Evolutionary conservation across 345 rosid species (phyloP).

Genomic region (Boechera retrofracta): DNA sequence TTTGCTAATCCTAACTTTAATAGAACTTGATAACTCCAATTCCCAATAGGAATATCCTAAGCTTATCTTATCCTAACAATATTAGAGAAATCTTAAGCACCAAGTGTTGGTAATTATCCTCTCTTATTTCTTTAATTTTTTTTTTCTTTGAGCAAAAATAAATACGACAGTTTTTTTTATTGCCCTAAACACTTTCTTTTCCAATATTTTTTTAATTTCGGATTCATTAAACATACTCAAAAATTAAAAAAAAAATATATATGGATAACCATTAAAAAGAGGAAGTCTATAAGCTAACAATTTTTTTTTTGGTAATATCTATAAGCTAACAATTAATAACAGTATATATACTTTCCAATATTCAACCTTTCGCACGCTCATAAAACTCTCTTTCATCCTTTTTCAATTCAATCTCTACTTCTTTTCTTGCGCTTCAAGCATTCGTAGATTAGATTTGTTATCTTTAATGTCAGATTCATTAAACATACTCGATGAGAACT

Average conservation of each 20-base stretch:
- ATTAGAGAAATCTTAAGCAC: too few species aligned
- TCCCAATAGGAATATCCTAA: too few species aligned
- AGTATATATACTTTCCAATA: constrained; percentile 36
- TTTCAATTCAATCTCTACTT: constrained; percentile 17
- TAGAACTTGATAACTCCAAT: too few species aligned
- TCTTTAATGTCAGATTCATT: constrained; percentile 18
- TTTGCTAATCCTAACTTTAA: too few species aligned
- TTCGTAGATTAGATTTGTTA: not conserved
- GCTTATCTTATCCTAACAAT: too few species aligned
- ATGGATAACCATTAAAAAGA: not conserved
- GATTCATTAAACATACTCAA: too few species aligned
- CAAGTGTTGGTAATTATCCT: not conserved
- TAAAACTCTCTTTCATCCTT: constrained; percentile 16
- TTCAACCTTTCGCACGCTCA: not conserved
- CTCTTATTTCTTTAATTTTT: not conserved
- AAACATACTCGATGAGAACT: not conserved
- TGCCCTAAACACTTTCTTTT: not conserved
- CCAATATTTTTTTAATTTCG: not conserved
- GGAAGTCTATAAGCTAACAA: not conserved
- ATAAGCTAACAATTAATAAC: constrained; percentile 21
- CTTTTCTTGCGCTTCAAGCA: constrained; percentile 24
- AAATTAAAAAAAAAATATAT: not conserved
- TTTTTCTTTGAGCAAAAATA: not conserved
- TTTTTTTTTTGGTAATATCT: not conserved
- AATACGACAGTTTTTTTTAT: not conserved